phyloP scores from a whole-genome alignment of 1,284 basidiomycete species.

The Malassezia psittaci region DNA sequence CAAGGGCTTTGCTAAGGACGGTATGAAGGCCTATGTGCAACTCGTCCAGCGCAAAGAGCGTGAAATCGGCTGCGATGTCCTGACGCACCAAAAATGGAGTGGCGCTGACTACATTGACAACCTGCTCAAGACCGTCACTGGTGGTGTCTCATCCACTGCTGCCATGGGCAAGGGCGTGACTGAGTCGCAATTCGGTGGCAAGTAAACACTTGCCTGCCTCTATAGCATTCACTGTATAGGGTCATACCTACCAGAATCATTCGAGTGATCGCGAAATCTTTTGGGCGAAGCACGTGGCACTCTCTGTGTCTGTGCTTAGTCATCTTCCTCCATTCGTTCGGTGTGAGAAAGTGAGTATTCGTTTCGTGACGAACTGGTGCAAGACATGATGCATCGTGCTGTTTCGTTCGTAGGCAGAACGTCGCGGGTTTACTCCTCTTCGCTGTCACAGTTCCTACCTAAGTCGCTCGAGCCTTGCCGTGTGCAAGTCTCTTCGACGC shows the following conservation, averaged over 20 bases:
- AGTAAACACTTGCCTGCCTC: conserved; percentile 13
- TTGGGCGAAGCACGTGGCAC: no score
- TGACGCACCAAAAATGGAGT: conserved; percentile 62
- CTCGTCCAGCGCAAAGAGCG: conserved; percentile 52
- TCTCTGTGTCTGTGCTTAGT: neutral
- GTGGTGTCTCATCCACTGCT: conserved; percentile 76
- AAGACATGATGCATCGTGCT: no score
- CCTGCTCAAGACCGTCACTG: conserved; percentile 84
- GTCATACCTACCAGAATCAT: neutral
- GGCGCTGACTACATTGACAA: conserved; percentile 87
- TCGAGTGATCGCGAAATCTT: no score
- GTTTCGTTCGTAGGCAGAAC: no score
- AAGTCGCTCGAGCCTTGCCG: no score
- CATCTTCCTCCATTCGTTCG: neutral
- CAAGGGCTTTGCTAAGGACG: conserved; percentile 67
- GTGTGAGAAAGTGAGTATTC: no score
- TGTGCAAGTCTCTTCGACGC: no score
- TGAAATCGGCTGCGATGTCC: conserved; percentile 50
- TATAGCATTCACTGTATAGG: neutral
- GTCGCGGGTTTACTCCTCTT: no score
- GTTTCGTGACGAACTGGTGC: no score
- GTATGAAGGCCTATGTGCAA: conserved; percentile 58
- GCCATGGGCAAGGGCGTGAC: conserved; percentile 93
- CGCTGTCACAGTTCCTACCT: no score
- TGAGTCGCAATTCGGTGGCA: conserved; percentile 65